These are phyloP conservation scores for Metschnikowia drakensbergensis DNA, from an alignment of 805 yeast species.

Conservation along the genomic window DNA sequence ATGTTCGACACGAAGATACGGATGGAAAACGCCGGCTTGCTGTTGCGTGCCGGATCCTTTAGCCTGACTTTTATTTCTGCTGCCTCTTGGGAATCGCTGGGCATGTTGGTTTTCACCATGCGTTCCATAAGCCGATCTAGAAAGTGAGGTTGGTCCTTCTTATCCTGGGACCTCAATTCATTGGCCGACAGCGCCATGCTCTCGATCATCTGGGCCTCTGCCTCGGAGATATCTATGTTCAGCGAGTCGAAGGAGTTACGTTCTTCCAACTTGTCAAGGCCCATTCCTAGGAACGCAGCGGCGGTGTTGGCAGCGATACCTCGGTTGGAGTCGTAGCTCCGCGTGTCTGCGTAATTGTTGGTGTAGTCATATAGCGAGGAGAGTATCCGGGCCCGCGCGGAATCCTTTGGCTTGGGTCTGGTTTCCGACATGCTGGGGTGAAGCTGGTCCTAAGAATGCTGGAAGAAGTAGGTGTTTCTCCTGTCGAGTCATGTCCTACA, in stretches of 20 bases:
- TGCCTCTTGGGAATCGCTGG: constrained; percentile 47
- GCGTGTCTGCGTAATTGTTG: constrained; percentile 23
- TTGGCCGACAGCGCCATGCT: constrained; percentile 30
- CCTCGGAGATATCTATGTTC: constrained; percentile 21
- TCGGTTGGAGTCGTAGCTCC: constrained; percentile 23
- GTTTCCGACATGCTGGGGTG: constrained; percentile 6
- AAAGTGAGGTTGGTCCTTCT: constrained; percentile 41
- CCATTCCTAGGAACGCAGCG: constrained; percentile 32
- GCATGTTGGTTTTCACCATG: constrained; percentile 47
- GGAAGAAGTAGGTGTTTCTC: background rate
- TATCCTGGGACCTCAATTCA: constrained; percentile 17
- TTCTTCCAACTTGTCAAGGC: constrained; percentile 22
- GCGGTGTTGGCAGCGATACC: constrained; percentile 39
- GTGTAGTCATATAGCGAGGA: constrained; percentile 23
- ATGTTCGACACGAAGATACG: constrained; percentile 54
- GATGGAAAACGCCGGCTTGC: constrained; percentile 55
- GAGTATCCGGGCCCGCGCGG: constrained; percentile 12
- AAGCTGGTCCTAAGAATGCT: background rate
- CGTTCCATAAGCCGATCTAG: constrained; percentile 55
- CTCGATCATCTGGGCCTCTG: constrained; percentile 24
- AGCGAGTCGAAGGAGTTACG: background rate
- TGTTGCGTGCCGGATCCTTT: constrained; percentile 42
- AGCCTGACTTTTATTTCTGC: constrained; percentile 40
- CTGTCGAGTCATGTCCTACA: background rate
- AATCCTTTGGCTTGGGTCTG: constrained; percentile 2